A percentile compares a stretch with the other conserved stretches of the same genome.
phyloP scores from a whole-genome alignment of 2,329 filamentous ascomycete species.

The Rutstroemia sydowiana region DNA sequence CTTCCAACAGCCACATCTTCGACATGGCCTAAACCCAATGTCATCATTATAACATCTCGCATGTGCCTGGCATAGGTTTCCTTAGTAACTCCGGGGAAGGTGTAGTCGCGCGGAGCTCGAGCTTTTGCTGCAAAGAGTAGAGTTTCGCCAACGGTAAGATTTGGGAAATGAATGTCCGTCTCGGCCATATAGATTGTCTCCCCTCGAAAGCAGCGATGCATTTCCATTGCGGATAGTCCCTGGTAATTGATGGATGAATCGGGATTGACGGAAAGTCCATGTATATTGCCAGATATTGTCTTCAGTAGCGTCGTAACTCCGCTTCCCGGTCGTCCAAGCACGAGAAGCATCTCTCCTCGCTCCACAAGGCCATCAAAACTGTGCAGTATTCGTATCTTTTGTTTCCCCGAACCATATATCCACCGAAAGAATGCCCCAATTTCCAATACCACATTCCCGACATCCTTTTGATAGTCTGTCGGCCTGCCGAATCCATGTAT shows the following conservation, averaged over 20 bases:
- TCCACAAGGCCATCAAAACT: conserved; percentile 56
- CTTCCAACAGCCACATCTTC: conserved; percentile 67
- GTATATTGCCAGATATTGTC: conserved; percentile 44
- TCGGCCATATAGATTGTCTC: conserved; percentile 69
- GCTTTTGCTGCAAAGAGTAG: conserved; percentile 64
- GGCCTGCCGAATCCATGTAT: conserved; percentile 60
- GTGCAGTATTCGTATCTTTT: conserved; percentile 47
- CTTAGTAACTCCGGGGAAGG: conserved; percentile 50
- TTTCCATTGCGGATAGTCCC: conserved; percentile 45
- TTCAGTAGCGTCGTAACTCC: conserved; percentile 60
- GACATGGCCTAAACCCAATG: conserved; percentile 65
- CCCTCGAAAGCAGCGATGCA: conserved; percentile 47
- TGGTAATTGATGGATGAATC: conserved; percentile 53
- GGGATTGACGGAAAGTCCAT: conserved; percentile 47
- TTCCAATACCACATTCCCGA: conserved; percentile 51
- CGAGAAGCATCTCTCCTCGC: conserved; percentile 58
- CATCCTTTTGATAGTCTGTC: conserved; percentile 64
- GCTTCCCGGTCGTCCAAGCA: conserved; percentile 54
- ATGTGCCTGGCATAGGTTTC: conserved; percentile 38
- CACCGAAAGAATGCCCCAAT: conserved; percentile 36
- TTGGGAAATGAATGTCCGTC: conserved; percentile 65
- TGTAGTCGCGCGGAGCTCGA: conserved; percentile 54
- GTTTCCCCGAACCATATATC: conserved; percentile 45
- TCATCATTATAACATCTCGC: conserved; percentile 55
- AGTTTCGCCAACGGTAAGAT: conserved; percentile 66